Evolutionary conservation across 495 filamentous ascomycete species (phyloP), one percentile per base, ranked within the genome.

Genomic region (Aspergillus egyptiacus): DNA sequence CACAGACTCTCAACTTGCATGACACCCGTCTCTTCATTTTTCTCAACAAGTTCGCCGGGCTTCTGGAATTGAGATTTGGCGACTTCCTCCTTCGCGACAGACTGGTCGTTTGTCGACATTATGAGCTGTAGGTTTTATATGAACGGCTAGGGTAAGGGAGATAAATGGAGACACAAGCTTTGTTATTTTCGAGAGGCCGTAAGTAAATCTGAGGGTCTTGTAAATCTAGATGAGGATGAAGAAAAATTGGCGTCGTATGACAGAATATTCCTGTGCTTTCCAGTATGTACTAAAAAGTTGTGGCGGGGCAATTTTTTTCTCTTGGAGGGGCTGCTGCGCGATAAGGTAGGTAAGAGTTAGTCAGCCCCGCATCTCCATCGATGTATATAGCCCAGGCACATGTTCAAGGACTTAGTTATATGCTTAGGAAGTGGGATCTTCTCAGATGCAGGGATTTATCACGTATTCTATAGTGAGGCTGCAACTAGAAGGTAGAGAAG

Each of bases 1-100:
- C 87, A 91, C 20, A 90, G 67, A 56, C 78, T 83, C 56, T 90
- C 78, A 11, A 79, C 59, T 38, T 65, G 54, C 55, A 77, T 73
- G 6, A 74, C 60, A 47, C 70, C 69, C 9, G 64, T 68, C 4
- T 76, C 70, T 14, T 75, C 71, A 56, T 73, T 54, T 30, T 57
- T 58, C 49, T 73, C 71, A 6, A 71, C 70, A 19, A 73, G 54
- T 31, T 75, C 68, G 3, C 68, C 63, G 18, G 65, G 63, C 49
- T 70, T 71, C 51, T 71, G 63, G 56, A 74, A 72, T 44, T 71
- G 67, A 34, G 63, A 64, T 48, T 68, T 62, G 1, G 42, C 50
- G 38, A 53, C 54, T 38, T 53, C 51, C 15, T 53, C 54, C 28
- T 61, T 33, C 41, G 44, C 25, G 10, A 25, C 48, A 15, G 47